These are phyloP conservation scores for Ottelia alismoides DNA, from an alignment of 106 monocot genomes.

Conservation along the genomic window DNA sequence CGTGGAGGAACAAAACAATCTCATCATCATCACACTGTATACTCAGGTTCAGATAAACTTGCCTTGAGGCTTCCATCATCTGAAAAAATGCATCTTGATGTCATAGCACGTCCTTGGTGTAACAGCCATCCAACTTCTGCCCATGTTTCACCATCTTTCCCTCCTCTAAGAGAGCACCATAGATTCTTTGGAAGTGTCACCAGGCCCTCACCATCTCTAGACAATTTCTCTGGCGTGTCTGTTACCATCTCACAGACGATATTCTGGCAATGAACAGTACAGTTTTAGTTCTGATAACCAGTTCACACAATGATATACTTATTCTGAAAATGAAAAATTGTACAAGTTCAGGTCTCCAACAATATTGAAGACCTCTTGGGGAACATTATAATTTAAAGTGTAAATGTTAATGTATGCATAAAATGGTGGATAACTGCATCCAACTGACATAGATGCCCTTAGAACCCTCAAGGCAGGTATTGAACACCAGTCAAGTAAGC, in stretches of 20 bases:
- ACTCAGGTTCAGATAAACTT: not conserved
- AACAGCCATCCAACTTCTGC: conserved; percentile 23
- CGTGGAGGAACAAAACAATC: not conserved
- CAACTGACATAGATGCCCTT: no score
- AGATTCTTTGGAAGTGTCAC: conserved; percentile 15
- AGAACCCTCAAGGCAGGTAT: no score
- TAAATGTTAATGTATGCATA: no score
- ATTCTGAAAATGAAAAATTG: no score
- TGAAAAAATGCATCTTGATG: conserved; percentile 17
- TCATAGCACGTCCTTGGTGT: conserved; percentile 13
- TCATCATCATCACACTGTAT: no score
- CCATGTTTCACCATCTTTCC: conserved; percentile 7
- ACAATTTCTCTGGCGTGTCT: conserved; percentile 8
- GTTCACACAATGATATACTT: no score
- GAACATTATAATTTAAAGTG: no score
- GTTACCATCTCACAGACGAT: conserved; percentile 3
- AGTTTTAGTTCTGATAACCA: no score
- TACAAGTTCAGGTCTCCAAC: no score
- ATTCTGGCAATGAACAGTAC: conserved; percentile 12
- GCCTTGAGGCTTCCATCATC: conserved; percentile 17
- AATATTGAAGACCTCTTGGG: no score
- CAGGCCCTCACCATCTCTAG: conserved; percentile 10
- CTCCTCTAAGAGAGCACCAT: conserved; percentile 8
- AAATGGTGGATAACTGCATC: no score
- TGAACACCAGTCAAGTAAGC: no score